Evolutionary conservation across 805 yeast species (phyloP).

Genomic region (Vanderwaltozyma yarrowii): DNA sequence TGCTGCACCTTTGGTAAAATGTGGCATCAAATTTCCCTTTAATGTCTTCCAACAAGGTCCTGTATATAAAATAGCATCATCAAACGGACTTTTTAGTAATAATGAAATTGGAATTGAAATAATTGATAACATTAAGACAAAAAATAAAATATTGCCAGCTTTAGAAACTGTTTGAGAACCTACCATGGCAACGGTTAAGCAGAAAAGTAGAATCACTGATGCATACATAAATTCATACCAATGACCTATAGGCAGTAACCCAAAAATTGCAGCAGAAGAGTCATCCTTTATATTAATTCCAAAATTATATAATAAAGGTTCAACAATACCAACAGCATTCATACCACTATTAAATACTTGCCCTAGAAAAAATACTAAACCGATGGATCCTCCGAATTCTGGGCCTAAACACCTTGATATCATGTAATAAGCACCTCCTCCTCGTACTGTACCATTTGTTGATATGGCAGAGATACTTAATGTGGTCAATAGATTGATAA

Average conservation of each 20-base stretch:
- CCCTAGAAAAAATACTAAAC: slow-evolving; percentile 87
- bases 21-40: slow-evolving; percentile 58
- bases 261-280: slow-evolving; percentile 28
- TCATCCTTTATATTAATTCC: slow-evolving; percentile 47
- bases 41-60: slow-evolving; percentile 69
- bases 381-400: slow-evolving; percentile 97
- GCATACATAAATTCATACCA: slow-evolving; percentile 65
- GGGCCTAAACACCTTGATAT: slow-evolving; percentile 92
- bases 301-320: slow-evolving; percentile 76
- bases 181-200: slow-evolving; percentile 66
- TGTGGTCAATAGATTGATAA: slow-evolving; percentile 76
- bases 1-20: slow-evolving; percentile 83
- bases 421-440: slow-evolving; percentile 99
- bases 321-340: slow-evolving; percentile 92
- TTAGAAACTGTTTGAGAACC: slow-evolving; percentile 76
- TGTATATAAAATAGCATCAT: slow-evolving; percentile 42
- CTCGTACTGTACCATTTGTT: slow-evolving; percentile 93
- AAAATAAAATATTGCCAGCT: slow-evolving; percentile 68
- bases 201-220: slow-evolving; percentile 53
- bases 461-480: slow-evolving; percentile 90
- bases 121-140: slow-evolving; percentile 58
- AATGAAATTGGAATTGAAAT: slow-evolving; percentile 75
- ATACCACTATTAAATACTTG: slow-evolving; percentile 86
- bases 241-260: slow-evolving; percentile 57
- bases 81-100: slow-evolving; percentile 53